Evolutionary conservation across 1,284 basidiomycete genomes (phyloP).

Genomic region (Sanghuangporus baumii): DNA sequence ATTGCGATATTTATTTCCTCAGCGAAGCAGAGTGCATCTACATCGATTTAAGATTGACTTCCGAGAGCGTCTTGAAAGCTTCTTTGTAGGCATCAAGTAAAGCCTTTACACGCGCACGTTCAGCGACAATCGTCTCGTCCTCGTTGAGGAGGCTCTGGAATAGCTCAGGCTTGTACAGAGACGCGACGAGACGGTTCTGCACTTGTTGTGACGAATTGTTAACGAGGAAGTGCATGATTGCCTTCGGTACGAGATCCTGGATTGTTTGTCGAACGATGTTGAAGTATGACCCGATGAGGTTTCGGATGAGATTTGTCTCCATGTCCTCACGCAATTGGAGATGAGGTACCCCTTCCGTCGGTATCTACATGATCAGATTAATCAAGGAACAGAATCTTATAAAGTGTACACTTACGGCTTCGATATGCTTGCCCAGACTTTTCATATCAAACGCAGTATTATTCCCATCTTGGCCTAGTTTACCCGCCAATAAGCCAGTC

Average conservation of each 20-base stretch:
- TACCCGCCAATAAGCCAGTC: constrained; percentile 60
- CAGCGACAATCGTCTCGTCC: constrained; percentile 91
- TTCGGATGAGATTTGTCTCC: constrained; percentile 93
- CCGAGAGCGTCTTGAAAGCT: constrained; percentile 85
- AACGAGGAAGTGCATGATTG: constrained; percentile 94
- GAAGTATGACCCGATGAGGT: constrained; percentile 95
- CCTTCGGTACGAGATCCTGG: constrained; percentile 95
- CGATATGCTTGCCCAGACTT: constrained; percentile 93
- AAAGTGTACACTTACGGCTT: constrained; percentile 59
- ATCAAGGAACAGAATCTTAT: neutral
- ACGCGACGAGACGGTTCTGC: constrained; percentile 90
- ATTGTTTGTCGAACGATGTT: constrained; percentile 94
- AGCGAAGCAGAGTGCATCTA: constrained; percentile 23
- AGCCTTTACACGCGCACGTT: constrained; percentile 91
- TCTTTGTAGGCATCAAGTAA: constrained; percentile 96
- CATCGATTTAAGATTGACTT: constrained; percentile 65
- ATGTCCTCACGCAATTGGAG: constrained; percentile 86
- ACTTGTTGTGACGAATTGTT: constrained; percentile 96
- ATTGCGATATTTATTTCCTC: neutral
- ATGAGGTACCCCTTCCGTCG: constrained; percentile 50
- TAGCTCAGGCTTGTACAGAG: constrained; percentile 90
- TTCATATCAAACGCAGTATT: constrained; percentile 97
- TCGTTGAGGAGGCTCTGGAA: constrained; percentile 92
- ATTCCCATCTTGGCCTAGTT: constrained; percentile 64
- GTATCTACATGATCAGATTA: constrained; percentile 35